Evolutionary conservation across 1,284 basidiomycete species (phyloP).

Genomic region (Apiotrichum sp.): DNA sequence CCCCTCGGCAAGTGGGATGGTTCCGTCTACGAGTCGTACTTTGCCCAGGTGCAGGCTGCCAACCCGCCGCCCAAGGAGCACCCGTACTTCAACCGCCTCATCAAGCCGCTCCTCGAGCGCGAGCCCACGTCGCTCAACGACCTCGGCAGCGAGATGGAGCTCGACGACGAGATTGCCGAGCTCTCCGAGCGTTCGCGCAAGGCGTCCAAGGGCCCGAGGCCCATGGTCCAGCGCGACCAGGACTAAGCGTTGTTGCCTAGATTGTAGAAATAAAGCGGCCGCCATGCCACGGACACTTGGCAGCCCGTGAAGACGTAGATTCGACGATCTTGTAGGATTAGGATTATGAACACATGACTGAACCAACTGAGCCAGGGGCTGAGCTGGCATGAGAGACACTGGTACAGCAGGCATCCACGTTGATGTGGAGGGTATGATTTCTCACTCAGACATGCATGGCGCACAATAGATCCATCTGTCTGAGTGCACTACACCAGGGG

Average conservation of each 20-base stretch:
- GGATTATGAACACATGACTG: too few relatives aligned
- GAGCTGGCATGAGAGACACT: too few relatives aligned
- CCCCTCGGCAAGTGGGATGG: conserved; percentile 53
- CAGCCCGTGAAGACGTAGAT: too few relatives aligned
- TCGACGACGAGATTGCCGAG: conserved; percentile 39
- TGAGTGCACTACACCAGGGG: too few relatives aligned
- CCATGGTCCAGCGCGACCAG: background rate
- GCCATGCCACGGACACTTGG: too few relatives aligned
- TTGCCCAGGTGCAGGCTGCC: conserved; percentile 48
- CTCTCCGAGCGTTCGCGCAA: background rate
- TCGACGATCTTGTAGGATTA: too few relatives aligned
- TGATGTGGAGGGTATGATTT: too few relatives aligned
- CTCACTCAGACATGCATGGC: too few relatives aligned
- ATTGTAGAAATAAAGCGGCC: too few relatives aligned
- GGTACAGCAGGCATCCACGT: too few relatives aligned
- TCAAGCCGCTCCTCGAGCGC: conserved; percentile 53
- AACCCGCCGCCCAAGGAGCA: conserved; percentile 47
- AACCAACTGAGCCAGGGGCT: too few relatives aligned
- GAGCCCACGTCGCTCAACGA: conserved; percentile 46
- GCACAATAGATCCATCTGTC: too few relatives aligned
- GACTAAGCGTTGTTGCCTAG: background rate
- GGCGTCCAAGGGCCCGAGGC: conserved; percentile 5
- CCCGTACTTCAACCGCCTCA: conserved; percentile 54
- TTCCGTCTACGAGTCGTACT: conserved; percentile 50
- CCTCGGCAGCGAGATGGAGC: conserved; percentile 50